These are phyloP conservation scores for Vicia faba DNA, from an alignment of 306 rosid species.

Conservation along the genomic window DNA sequence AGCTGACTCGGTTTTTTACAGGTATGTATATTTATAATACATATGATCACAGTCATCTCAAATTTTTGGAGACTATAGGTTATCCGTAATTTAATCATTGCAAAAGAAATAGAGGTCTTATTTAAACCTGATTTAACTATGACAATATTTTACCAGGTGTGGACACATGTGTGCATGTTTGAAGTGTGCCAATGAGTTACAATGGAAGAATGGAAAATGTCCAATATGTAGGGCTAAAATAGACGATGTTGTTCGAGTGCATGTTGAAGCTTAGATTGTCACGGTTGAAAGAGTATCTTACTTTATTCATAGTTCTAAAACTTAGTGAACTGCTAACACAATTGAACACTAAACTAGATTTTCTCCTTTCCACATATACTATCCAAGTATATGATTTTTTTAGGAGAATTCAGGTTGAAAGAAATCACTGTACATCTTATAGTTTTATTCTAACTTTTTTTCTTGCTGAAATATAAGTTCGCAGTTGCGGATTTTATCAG, in stretches of 20 bases:
- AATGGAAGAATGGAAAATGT: conserved; percentile 74
- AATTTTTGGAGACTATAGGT: too few species aligned
- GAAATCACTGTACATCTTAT: conserved; percentile 39
- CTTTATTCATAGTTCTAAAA: conserved; percentile 40
- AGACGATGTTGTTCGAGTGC: conserved; percentile 72
- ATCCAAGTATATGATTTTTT: conserved; percentile 35
- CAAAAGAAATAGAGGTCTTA: too few species aligned
- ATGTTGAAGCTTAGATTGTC: conserved; percentile 44
- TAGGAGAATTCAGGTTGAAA: conserved; percentile 35
- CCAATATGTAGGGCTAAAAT: conserved; percentile 83
- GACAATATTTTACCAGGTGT: conserved; percentile 45
- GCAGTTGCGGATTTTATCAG: too few species aligned
- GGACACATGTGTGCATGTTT: conserved; percentile 95
- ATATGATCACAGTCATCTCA: too few species aligned
- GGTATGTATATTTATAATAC: conserved; percentile 48
- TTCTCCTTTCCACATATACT: conserved; percentile 51
- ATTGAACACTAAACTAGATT: conserved; percentile 4
- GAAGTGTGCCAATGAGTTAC: conserved; percentile 85
- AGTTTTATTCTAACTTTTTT: conserved; percentile 25
- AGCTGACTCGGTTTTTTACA: conserved; percentile 74
- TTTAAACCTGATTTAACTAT: too few species aligned
- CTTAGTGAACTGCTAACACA: conserved; percentile 29
- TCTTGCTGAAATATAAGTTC: not conserved
- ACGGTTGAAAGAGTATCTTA: conserved; percentile 52
- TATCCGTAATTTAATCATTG: too few species aligned